Base-by-base conservation (phyloP, 2,329 filamentous ascomycete species). In the Aspergillus hortae region DNA sequence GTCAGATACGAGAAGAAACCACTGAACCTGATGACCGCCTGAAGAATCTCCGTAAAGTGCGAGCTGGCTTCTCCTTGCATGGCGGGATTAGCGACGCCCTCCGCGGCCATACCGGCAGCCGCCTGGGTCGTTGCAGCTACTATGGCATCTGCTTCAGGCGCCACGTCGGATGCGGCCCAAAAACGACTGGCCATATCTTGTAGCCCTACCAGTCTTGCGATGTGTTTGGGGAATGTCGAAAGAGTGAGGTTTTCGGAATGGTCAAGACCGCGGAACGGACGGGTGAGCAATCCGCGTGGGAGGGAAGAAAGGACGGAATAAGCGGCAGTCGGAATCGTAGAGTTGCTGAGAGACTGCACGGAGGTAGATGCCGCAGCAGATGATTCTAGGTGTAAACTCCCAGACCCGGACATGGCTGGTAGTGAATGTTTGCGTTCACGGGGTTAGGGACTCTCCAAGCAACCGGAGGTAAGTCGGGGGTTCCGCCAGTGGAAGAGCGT, bases 1-100 rank as follows among this genome's bases (percentile, higher is more conserved):
- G 89, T 95, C 41, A 91, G 80, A 71, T 97, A 99, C 62, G 85
- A 88, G 71, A 97, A 92, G 53, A 97, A 84, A 55, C 89, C 91
- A 42, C 90, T 89, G 41, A 96, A 78, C 41, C 88, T 90, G 65
- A 86, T 83, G 58, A 82, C 63, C 4, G 76, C 74, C 52, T 79
- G 75, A 46, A 81, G 72, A 50, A 77, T 68, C 53, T 78, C 73
- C n/a, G 66, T 55, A 36, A 76, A 54, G 43, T 69, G 68, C 43
- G 67, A 62, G n/a, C 66, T 61, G 48, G 75, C 66, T 12, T 66
- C 63, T 9, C 45, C 47, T 32, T 67, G 61, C 9, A 57, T 60
- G n/a, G 61, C 67, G 33, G 63, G 64, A 27, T 70, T 68, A 19
- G 63, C 67, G 12, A 66, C 61, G 41, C 56, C 69, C 51, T 64